A percentile compares a stretch with the other conserved stretches of the same genome.
These are phyloP conservation scores for Neopestalotiopsis rosae DNA, from an alignment of 2,329 filamentous ascomycete genomes.

Conservation along the genomic window DNA sequence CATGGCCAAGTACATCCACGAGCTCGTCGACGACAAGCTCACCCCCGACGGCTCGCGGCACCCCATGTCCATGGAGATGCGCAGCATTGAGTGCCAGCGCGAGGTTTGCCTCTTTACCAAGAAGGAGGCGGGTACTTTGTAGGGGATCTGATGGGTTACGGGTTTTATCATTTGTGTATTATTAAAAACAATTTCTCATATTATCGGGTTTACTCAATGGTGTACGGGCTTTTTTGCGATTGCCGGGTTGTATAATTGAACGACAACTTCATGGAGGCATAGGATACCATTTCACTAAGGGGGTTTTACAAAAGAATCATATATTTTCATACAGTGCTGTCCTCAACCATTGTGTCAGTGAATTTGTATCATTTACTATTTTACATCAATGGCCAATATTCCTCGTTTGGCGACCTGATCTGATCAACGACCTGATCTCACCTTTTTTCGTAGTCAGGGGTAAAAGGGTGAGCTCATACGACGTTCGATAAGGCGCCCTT, in stretches of 20 bases:
- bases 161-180: background rate
- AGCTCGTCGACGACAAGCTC: slow-evolving; percentile 33
- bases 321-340: too few species aligned
- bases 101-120: slow-evolving; percentile 36
- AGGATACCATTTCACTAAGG: background rate
- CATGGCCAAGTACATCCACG: slow-evolving; percentile 34
- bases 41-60: slow-evolving; percentile 23
- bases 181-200: background rate
- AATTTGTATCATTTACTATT: too few species aligned
- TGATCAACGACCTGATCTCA: too few species aligned
- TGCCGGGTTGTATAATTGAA: too few species aligned
- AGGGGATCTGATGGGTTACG: background rate
- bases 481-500: too few species aligned
- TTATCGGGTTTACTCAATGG: background rate
- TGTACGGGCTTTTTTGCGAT: too few species aligned
- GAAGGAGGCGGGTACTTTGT: slow-evolving; percentile 20
- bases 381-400: too few species aligned
- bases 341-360: too few species aligned
- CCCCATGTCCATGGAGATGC: slow-evolving; percentile 29
- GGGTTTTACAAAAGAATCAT: too few species aligned
- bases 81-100: slow-evolving; percentile 35
- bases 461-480: too few species aligned
- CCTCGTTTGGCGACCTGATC: too few species aligned
- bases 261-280: background rate
- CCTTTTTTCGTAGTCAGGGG: too few species aligned